These are phyloP conservation scores for Botrytis byssoidea DNA, from an alignment of 2,329 filamentous ascomycete species.

Conservation along the genomic window DNA sequence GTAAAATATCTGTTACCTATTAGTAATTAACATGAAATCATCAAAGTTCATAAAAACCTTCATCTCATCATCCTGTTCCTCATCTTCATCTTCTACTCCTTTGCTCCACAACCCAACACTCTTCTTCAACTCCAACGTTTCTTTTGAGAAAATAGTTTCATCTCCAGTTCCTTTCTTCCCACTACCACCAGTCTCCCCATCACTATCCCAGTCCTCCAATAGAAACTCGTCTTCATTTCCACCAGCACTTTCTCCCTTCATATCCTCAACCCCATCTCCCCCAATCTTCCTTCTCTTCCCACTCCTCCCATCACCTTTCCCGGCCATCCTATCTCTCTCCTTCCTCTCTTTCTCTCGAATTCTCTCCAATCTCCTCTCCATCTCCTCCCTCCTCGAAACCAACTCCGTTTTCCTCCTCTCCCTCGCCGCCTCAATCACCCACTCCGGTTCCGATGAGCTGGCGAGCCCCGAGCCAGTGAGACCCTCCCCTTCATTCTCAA, in stretches of 20 bases:
- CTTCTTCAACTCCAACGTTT: constrained; percentile 62
- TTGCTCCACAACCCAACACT: constrained; percentile 46
- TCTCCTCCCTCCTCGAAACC: constrained; percentile 54
- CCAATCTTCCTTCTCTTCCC: constrained; percentile 47
- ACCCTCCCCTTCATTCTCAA: constrained; percentile 45
- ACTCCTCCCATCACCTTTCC: constrained; percentile 43
- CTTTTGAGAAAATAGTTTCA: constrained; percentile 52
- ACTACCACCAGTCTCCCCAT: constrained; percentile 46
- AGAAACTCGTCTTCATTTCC: constrained; percentile 59
- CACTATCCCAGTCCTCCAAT: constrained; percentile 68
- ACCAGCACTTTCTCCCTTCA: constrained; percentile 36
- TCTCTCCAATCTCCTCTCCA: constrained; percentile 58
- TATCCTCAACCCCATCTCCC: constrained; percentile 24
- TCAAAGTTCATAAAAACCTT: constrained; percentile 43
- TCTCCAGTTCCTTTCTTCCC: constrained; percentile 36
- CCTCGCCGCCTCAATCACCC: constrained; percentile 64
- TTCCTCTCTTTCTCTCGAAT: constrained; percentile 57
- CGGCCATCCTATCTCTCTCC: constrained; percentile 47
- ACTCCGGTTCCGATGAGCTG: constrained; percentile 60
- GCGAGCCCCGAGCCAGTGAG: constrained; percentile 33
- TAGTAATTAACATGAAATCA: constrained; percentile 7
- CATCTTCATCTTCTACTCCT: constrained; percentile 44
- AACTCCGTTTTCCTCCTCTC: constrained; percentile 55
- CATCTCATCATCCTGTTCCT: constrained; percentile 54
- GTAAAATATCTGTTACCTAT: constrained; percentile 55